Conservation (phyloP, 2,329 filamentous ascomycete genomes). For the Arthrobotrys iridis region DNA sequence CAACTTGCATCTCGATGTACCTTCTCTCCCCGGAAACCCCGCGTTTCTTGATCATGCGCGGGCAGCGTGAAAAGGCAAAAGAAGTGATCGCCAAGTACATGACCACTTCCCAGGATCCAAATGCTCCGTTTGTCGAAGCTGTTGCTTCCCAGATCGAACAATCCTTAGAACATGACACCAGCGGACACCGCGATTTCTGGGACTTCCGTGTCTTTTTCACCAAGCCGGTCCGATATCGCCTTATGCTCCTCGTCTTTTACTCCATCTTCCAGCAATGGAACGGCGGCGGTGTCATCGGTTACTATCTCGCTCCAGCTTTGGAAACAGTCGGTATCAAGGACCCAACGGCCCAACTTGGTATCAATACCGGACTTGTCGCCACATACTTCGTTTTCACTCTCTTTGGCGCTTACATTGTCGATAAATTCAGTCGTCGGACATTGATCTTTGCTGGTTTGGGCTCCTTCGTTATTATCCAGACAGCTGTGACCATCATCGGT, state of each 20-base stretch:
- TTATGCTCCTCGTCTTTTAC: slow-evolving; percentile 64
- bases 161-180: slow-evolving; percentile 62
- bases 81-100: slow-evolving; percentile 62
- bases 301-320: slow-evolving; percentile 63
- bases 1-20: slow-evolving; percentile 64
- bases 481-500: slow-evolving; percentile 64
- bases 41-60: slow-evolving; percentile 61
- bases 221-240: slow-evolving; percentile 63
- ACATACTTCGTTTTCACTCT: slow-evolving; percentile 65
- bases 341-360: slow-evolving; percentile 62
- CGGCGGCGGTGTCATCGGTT: slow-evolving; percentile 64
- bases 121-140: slow-evolving; percentile 63
- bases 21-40: slow-evolving; percentile 61
- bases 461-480: slow-evolving; percentile 64
- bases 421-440: slow-evolving; percentile 63
- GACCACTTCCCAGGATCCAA: slow-evolving; percentile 62
- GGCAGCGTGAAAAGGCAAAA: slow-evolving; percentile 60
- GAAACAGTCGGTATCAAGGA: slow-evolving; percentile 63
- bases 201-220: slow-evolving; percentile 66
- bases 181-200: slow-evolving; percentile 62
- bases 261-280: slow-evolving; percentile 66
- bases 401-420: slow-evolving; percentile 63
- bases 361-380: slow-evolving; percentile 63
- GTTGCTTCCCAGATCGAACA: slow-evolving; percentile 64
- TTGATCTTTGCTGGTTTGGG: slow-evolving; percentile 64